Evolutionary conservation across 768 basidiomycete species (phyloP), one percentile per base, ranked within the genome.

Genomic region (Lanmaoa pseudosensibilis): DNA sequence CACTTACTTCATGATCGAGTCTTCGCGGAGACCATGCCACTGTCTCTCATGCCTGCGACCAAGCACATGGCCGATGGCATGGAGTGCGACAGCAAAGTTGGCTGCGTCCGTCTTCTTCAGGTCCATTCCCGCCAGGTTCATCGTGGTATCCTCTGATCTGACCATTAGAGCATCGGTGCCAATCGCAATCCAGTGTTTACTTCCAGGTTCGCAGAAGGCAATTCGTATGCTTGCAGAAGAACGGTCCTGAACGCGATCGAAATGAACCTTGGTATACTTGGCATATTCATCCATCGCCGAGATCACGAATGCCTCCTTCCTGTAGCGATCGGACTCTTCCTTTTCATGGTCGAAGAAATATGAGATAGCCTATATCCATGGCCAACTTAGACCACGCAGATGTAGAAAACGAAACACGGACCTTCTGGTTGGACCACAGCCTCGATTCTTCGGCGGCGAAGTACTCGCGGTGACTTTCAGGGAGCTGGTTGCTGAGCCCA

Each of bases 61-160:
- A 15, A 50, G 49, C n/a, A 50, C 50, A 7, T 50, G 50, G 0
- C 50, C 50, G 12, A 50, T 50, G 19, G 50, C 50, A 33, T 50
- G 50, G 9, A 50, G 50, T 21, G 50, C 50, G 13, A 50, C 21
- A 2, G 27, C 39, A 25, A n/a, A 40, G n/a, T 50, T 50, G n/a
- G 18, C 15, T 25, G 1, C 30, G 4, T 32, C 11, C 27, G 9
- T 8, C 27, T 30, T 30, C 13, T 2, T 16, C 33, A 18, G 25
- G 27, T 19, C 27, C 9, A 50, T 40, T 25, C 49, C 39, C 23
- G 12, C 50, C 30, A 50, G 7, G 19, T 41, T 50, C 30, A 50
- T 32, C 3, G 49, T 50, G 30, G 12, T 27, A 16, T 21, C n/a
- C 9, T 21, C 18, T 21, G 27, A 15, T 5, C 27, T 36, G 30